These are phyloP conservation scores for Corymbia maculata DNA, from an alignment of 345 rosid species.

Conservation along the genomic window DNA sequence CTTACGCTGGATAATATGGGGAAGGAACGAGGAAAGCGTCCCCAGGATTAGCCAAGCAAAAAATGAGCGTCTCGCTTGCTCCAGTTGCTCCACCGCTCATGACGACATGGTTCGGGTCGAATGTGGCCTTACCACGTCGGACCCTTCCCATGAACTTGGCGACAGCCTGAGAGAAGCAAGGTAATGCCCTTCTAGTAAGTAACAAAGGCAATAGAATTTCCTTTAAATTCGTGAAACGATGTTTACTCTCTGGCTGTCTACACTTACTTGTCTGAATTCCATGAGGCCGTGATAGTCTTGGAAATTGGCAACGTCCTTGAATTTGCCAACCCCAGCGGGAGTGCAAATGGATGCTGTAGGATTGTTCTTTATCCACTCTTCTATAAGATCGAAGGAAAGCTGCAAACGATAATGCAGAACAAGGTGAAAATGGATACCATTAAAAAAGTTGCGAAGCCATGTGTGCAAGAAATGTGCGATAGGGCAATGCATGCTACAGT, in stretches of 20 bases:
- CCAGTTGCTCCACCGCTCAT: conserved; percentile 95
- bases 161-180: conserved; percentile 31
- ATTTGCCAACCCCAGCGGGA: conserved; percentile 39
- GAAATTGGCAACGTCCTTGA: conserved; percentile 56
- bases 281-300: conserved; percentile 86
- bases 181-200: not conserved
- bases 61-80: conserved; percentile 68
- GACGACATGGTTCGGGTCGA: conserved; percentile 64
- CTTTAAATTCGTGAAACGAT: not conserved
- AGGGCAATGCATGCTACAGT: not conserved
- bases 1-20: conserved; percentile 81
- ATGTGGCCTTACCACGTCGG: conserved; percentile 45
- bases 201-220: not conserved
- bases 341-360: conserved; percentile 76
- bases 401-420: not conserved
- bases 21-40: conserved; percentile 79
- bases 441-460: not conserved
- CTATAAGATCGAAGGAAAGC: conserved; percentile 24
- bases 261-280: conserved; percentile 52
- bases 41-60: conserved; percentile 81
- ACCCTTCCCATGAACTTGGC: conserved; percentile 74
- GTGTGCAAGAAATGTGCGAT: not conserved
- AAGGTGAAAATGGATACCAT: not conserved
- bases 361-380: conserved; percentile 55
- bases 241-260: not conserved